Conservation (phyloP, 202 grass and related monocot genomes). For the Panicum hallii region DNA sequence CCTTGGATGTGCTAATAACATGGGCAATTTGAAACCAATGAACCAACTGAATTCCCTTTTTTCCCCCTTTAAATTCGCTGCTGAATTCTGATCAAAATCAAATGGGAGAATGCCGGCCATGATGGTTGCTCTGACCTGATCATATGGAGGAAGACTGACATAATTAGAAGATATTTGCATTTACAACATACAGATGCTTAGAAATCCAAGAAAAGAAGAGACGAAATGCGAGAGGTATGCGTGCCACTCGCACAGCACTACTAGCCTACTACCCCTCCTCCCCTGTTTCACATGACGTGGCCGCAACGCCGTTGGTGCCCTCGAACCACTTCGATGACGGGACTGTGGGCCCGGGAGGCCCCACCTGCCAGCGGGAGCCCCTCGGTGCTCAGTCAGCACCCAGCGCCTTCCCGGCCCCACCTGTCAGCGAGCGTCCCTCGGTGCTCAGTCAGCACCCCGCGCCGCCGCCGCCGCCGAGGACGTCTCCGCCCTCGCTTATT, state of each 20-base stretch:
- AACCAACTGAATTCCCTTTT: background rate
- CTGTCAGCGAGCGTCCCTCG: background rate
- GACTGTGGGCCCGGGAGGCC: background rate
- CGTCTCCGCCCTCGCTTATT: background rate
- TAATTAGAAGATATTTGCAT: background rate
- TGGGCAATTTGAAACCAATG: background rate
- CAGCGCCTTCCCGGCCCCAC: background rate
- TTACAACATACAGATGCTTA: background rate
- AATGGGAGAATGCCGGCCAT: background rate
- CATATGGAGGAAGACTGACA: background rate
- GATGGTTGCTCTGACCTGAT: background rate
- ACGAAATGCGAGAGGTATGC: constrained; percentile 5
- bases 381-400: background rate
- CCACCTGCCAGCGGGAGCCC: background rate
- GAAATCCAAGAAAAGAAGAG: background rate
- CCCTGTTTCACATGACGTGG: constrained; percentile 3
- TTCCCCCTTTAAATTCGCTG: too few relatives aligned
- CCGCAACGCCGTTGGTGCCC: background rate
- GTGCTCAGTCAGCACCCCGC: background rate
- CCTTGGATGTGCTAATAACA: too few relatives aligned
- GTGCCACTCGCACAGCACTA: constrained; percentile 20
- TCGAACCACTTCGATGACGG: constrained; percentile 14
- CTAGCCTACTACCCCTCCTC: too few relatives aligned
- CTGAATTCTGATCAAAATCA: background rate
- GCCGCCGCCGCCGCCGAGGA: background rate